These are phyloP conservation scores for Lipomyces yamanashiensis DNA, from an alignment of 805 yeast species.

Conservation along the genomic window DNA sequence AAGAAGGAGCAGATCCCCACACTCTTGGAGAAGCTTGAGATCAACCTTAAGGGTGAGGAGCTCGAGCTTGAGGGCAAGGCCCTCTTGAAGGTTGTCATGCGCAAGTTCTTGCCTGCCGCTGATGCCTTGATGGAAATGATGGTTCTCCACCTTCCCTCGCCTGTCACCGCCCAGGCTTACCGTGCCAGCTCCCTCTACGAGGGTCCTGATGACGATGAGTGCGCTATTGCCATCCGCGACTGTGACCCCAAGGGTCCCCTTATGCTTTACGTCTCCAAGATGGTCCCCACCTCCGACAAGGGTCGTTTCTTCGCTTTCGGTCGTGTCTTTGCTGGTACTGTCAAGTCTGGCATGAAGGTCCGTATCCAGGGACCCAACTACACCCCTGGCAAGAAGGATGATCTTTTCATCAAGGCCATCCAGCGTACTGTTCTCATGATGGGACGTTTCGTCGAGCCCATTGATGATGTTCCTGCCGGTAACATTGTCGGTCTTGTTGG, in stretches of 20 bases:
- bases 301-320: constrained; percentile 99
- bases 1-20: constrained; percentile 95
- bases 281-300: constrained; percentile 99
- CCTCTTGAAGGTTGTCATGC: constrained; percentile 96
- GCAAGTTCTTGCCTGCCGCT: constrained; percentile 99
- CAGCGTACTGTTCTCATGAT: constrained; percentile 99
- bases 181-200: constrained; percentile 99
- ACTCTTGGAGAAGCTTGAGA: constrained; percentile 91
- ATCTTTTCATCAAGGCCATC: constrained; percentile 92
- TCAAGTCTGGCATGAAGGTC: constrained; percentile 97
- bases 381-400: constrained; percentile 97
- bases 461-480: constrained; percentile 99
- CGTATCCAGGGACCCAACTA: constrained; percentile 99
- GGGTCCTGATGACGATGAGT: constrained; percentile 91
- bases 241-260: constrained; percentile 98
- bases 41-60: constrained; percentile 92
- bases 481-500: constrained; percentile 99
- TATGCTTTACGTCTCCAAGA: constrained; percentile 99
- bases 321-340: constrained; percentile 99
- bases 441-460: constrained; percentile 98
- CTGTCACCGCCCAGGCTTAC: constrained; percentile 98
- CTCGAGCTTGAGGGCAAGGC: constrained; percentile 99
- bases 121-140: constrained; percentile 99
- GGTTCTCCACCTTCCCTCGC: constrained; percentile 97
- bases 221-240: constrained; percentile 90